These are phyloP conservation scores for Macrophomina phaseolina DNA, from an alignment of 2,329 filamentous ascomycete species.

Conservation along the genomic window DNA sequence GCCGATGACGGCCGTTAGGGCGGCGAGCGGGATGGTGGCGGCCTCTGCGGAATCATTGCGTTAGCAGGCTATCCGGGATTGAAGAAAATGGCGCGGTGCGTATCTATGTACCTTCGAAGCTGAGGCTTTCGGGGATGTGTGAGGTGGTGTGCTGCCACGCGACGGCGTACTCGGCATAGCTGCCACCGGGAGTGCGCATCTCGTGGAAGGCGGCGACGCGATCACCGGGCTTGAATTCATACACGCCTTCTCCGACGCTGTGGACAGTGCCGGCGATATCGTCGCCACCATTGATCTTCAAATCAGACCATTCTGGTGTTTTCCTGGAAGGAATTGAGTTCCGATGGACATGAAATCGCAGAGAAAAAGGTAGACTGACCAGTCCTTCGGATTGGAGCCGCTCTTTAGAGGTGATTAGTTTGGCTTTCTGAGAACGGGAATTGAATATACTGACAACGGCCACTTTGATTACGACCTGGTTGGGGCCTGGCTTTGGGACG, in stretches of 20 bases:
- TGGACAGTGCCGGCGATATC: conserved; percentile 63
- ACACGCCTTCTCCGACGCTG: conserved; percentile 60
- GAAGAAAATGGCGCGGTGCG: not conserved
- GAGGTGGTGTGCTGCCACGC: conserved; percentile 63
- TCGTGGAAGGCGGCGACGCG: conserved; percentile 63
- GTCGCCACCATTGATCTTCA: conserved; percentile 55
- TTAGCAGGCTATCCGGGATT: not conserved
- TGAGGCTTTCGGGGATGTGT: conserved; percentile 55
- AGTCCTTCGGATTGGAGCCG: conserved; percentile 57
- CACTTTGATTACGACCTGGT: conserved; percentile 49
- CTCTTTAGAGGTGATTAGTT: conserved; percentile 18
- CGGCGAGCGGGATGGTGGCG: conserved; percentile 53
- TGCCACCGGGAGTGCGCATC: conserved; percentile 58
- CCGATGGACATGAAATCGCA: conserved; percentile 28
- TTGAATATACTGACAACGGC: conserved; percentile 33
- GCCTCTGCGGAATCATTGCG: conserved; percentile 39
- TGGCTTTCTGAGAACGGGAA: not conserved
- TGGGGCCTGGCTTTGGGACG: conserved; percentile 40
- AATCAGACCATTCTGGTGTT: conserved; percentile 33
- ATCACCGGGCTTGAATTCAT: conserved; percentile 64
- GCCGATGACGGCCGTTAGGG: conserved; percentile 54
- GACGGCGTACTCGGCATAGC: conserved; percentile 67
- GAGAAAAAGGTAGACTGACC: conserved; percentile 36
- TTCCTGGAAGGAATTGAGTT: conserved; percentile 34
- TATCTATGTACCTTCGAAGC: conserved; percentile 55